Percentiles rank a stretch among this genome's conserved stretches.
These are phyloP conservation scores for Kuraishia cidri DNA, from an alignment of 805 yeast species.

Conservation along the genomic window DNA sequence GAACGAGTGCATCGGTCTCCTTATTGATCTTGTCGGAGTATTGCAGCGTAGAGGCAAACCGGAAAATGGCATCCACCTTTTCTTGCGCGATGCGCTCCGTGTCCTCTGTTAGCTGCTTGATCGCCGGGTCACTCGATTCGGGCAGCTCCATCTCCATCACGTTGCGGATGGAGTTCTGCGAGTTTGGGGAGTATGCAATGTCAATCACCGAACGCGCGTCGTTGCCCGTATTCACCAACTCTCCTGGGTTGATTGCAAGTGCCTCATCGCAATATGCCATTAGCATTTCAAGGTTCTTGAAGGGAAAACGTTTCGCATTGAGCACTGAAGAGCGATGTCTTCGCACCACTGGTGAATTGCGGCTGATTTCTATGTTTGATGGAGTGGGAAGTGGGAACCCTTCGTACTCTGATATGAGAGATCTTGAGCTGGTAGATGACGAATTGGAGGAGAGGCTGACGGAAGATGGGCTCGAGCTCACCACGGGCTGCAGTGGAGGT, in stretches of 20 bases:
- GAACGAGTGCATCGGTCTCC: slow-evolving; percentile 68
- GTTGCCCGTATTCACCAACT: slow-evolving; percentile 22
- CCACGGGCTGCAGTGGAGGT: too few relatives aligned
- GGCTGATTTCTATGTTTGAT: slow-evolving; percentile 3
- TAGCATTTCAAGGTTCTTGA: slow-evolving; percentile 48
- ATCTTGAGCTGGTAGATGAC: neutral
- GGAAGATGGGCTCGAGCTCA: neutral
- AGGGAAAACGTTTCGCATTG: slow-evolving; percentile 42
- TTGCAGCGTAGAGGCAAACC: slow-evolving; percentile 67
- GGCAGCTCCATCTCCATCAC: slow-evolving; percentile 31
- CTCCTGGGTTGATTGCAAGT: slow-evolving; percentile 64
- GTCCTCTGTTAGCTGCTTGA: slow-evolving; percentile 54
- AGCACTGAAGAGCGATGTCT: slow-evolving; percentile 31
- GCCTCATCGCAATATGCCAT: slow-evolving; percentile 70
- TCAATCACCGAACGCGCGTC: slow-evolving; percentile 10
- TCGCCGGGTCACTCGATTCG: slow-evolving; percentile 55
- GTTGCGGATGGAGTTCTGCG: slow-evolving; percentile 43
- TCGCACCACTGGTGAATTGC: slow-evolving; percentile 14
- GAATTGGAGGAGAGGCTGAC: slow-evolving; percentile 1
- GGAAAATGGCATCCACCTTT: slow-evolving; percentile 60
- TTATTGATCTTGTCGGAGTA: slow-evolving; percentile 69
- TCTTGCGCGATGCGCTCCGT: slow-evolving; percentile 51
- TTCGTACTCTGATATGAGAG: slow-evolving; percentile 39
- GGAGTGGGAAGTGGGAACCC: slow-evolving; percentile 36
- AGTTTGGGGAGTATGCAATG: slow-evolving; percentile 47